These are phyloP conservation scores for Mortierella polycephala DNA, from an alignment of 371 early-diverging fungal species.

Conservation along the genomic window DNA sequence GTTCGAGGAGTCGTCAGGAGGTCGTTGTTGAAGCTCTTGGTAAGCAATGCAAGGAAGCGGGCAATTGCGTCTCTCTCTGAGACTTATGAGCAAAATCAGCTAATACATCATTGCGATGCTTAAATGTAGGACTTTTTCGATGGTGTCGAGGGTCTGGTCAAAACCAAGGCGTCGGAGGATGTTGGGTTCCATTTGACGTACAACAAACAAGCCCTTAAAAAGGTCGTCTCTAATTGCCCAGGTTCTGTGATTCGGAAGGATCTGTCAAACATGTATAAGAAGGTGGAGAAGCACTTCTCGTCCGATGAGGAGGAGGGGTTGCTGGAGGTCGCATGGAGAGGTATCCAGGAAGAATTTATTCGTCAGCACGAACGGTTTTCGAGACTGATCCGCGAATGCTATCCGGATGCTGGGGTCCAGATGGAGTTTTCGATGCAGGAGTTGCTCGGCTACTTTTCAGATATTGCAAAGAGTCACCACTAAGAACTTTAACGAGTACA, in stretches of 20 bases:
- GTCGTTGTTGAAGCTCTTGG: constrained; percentile 87
- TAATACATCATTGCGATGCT: background rate
- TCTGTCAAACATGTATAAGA: constrained; percentile 84
- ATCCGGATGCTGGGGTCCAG: constrained; percentile 83
- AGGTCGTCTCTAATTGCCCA: constrained; percentile 85
- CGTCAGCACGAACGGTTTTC: constrained; percentile 85
- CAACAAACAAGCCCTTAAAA: constrained; percentile 87
- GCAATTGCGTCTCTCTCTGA: background rate
- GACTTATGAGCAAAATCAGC: background rate
- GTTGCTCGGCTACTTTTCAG: constrained; percentile 74
- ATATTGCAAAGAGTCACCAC: constrained; percentile 64
- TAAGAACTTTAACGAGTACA: background rate
- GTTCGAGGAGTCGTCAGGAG: constrained; percentile 87
- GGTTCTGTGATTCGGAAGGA: constrained; percentile 87
- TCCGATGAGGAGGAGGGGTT: constrained; percentile 80
- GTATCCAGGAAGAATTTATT: constrained; percentile 89
- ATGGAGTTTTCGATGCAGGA: constrained; percentile 93
- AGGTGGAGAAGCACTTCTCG: constrained; percentile 93
- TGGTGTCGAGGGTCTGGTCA: constrained; percentile 85
- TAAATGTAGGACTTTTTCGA: constrained; percentile 90
- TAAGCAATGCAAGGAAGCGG: constrained; percentile 31
- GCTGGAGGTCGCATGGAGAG: constrained; percentile 91
- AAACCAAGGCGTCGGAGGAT: constrained; percentile 81
- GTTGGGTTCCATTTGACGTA: constrained; percentile 86
- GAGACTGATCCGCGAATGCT: constrained; percentile 82